Conservation (phyloP, 192 early-diverging fungal species). For the Cladochytrium replicatum region DNA sequence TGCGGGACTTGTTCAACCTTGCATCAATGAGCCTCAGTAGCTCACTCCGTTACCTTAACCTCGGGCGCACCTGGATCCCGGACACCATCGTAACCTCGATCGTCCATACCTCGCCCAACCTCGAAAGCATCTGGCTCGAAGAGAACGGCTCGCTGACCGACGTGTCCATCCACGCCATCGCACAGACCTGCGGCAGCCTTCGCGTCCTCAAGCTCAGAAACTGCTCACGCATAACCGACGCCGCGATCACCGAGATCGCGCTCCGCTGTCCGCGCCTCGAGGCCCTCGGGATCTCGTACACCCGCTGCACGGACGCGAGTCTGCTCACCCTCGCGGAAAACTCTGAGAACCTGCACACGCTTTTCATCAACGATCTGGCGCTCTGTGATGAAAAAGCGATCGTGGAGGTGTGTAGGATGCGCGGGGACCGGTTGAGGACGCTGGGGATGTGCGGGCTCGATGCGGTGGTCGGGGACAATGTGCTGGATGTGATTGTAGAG, state of each 20-base stretch:
- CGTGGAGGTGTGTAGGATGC: neutral
- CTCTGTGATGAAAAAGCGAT: slow-evolving; percentile 1
- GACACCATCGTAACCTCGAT: slow-evolving; percentile 7
- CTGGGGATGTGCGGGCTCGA: slow-evolving; percentile 10
- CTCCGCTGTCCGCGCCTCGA: slow-evolving; percentile 1
- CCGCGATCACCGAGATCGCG: neutral
- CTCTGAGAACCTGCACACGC: slow-evolving; percentile 10
- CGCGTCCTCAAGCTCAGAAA: slow-evolving; percentile 12
- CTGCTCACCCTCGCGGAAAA: neutral
- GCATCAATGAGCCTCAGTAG: neutral
- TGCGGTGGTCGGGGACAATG: too few relatives aligned
- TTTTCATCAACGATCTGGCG: slow-evolving; percentile 16
- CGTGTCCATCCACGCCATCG: slow-evolving; percentile 5
- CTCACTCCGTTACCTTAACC: slow-evolving; percentile 7
- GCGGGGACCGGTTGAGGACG: slow-evolving; percentile 2
- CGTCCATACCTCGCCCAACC: slow-evolving; percentile 2
- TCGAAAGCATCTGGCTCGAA: slow-evolving; percentile 10
- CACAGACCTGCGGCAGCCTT: slow-evolving; percentile 2
- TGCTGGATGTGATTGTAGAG: too few relatives aligned
- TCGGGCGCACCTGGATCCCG: slow-evolving; percentile 13
- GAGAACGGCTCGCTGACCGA: slow-evolving; percentile 14
- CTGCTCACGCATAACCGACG: slow-evolving; percentile 7
- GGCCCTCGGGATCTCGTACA: slow-evolving; percentile 14
- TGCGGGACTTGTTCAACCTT: neutral
- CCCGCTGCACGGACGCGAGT: slow-evolving; percentile 7